These are phyloP conservation scores for Macrolepiota albuminosa DNA, from an alignment of 768 basidiomycete genomes.

Conservation along the genomic window DNA sequence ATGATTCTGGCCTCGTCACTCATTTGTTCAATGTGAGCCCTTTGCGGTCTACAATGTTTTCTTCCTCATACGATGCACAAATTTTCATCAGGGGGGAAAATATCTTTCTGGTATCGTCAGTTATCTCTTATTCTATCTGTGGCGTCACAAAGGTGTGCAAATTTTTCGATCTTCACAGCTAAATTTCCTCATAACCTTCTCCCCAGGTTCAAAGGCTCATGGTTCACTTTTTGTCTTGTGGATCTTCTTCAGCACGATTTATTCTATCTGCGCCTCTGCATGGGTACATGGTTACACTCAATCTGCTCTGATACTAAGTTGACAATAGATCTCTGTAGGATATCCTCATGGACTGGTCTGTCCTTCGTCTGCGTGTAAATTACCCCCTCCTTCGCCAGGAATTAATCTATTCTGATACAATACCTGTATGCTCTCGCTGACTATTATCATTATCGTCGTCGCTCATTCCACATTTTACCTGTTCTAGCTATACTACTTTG, in stretches of 20 bases:
- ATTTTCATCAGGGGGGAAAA: conserved; percentile 31
- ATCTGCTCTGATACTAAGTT: not conserved
- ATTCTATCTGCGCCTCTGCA: conserved; percentile 63
- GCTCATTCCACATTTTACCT: not conserved
- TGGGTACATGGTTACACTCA: conserved; percentile 59
- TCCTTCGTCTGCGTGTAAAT: conserved; percentile 53
- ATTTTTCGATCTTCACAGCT: not conserved
- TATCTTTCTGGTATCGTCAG: conserved; percentile 52
- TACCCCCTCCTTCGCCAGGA: conserved; percentile 69
- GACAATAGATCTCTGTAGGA: conserved; percentile 44
- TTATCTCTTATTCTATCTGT: conserved; percentile 68
- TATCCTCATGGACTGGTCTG: conserved; percentile 87
- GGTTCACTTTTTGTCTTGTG: conserved; percentile 61
- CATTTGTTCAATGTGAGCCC: conserved; percentile 82
- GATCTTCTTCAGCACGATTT: conserved; percentile 57
- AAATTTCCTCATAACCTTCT: not conserved
- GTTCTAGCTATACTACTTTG: conserved; percentile 68
- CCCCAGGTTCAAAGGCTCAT: conserved; percentile 20
- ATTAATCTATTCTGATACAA: conserved; percentile 62
- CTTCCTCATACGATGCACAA: conserved; percentile 1
- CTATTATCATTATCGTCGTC: not conserved
- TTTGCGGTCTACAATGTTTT: not conserved
- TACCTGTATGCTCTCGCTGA: conserved; percentile 41
- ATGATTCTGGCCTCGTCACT: conserved; percentile 64
- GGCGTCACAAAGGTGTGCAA: conserved; percentile 60